Evolutionary conservation across 768 basidiomycete genomes (phyloP), one percentile per base, ranked within the genome.

Genomic region (Auriscalpium vulgare): DNA sequence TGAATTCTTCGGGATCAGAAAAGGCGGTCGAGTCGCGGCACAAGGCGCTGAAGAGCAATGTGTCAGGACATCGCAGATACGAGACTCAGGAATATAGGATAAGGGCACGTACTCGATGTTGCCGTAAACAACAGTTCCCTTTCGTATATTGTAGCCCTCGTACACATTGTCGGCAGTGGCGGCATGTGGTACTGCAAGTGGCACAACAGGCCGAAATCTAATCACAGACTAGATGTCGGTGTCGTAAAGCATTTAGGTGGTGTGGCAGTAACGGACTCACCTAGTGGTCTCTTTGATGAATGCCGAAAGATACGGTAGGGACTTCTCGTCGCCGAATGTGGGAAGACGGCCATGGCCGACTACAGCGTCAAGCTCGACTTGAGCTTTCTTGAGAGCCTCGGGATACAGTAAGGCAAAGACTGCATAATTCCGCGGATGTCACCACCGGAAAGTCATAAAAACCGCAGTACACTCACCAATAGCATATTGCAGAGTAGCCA

Each of bases 1-100:
- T 50, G 60, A 66, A 66, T 9, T 37, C 50, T n/a, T 60, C 62
- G 5, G 59, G 63, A 36, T 59, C 54, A 17, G 64, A 56, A 55
- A 67, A 59, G 8, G 65, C 19, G 37, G 54, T 55, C 29, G 61
- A 60, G 34, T 63, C 60, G 17, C 58, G 55, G 43, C 57, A 55
- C 8, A 64, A 57, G 6, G 50, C 54, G 36, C 64, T 56, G 56
- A 29, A 29, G 29, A 29, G 29, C 4, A 7, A 5, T 29, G 29
- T 29, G 1, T 29, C 29, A 29, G 29, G 29, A 29, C 29, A 7
- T 29, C 29, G 29, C 2, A 29, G 29, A 29, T 29, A 29, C 29
- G 29, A 29, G 29, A 29, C 29, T n/a, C n/a, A n/a, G n/a, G n/a
- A n/a, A 29, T 21, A 21, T 21, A 3, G 4, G 4, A 4, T 29